phyloP scores from a whole-genome alignment of 176 grass and related monocot genomes.

The Typha latifolia region DNA sequence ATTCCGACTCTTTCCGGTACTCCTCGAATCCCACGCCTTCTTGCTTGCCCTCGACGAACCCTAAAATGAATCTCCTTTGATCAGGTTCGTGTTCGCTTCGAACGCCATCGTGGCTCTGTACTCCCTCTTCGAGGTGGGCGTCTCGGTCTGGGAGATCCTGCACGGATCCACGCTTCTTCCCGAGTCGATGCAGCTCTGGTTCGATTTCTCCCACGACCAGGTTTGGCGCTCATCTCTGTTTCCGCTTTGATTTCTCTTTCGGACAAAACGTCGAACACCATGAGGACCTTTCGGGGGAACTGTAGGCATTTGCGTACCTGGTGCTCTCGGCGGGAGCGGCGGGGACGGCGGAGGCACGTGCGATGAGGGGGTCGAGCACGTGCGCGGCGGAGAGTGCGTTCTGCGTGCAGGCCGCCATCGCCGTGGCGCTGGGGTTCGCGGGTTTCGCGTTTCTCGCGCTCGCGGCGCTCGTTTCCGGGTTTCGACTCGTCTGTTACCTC shows the following conservation, averaged over 20 bases:
- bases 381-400: constrained; percentile 13
- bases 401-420: constrained; percentile 49
- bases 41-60: neutral
- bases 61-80: neutral
- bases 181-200: constrained; percentile 71
- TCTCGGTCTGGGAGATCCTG: constrained; percentile 47
- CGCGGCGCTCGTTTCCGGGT: constrained; percentile 63
- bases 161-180: constrained; percentile 50
- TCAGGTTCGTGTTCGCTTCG: constrained; percentile 54
- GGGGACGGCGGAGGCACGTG: constrained; percentile 32
- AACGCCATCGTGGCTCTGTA: constrained; percentile 72
- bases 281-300: neutral
- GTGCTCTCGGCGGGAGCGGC: constrained; percentile 33
- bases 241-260: too few species aligned
- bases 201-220: constrained; percentile 93
- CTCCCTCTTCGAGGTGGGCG: constrained; percentile 49
- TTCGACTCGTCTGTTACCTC: constrained; percentile 46
- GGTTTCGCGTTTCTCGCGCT: constrained; percentile 53
- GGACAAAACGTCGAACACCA: too few species aligned
- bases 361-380: neutral
- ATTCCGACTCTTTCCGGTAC: constrained; percentile 15
- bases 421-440: constrained; percentile 48
- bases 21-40: neutral
- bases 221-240: constrained; percentile 7
- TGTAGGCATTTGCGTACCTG: constrained; percentile 70